Evolutionary conservation across 257 asterid genomes (phyloP).

Genomic region (Nicotiana sylvestris): DNA sequence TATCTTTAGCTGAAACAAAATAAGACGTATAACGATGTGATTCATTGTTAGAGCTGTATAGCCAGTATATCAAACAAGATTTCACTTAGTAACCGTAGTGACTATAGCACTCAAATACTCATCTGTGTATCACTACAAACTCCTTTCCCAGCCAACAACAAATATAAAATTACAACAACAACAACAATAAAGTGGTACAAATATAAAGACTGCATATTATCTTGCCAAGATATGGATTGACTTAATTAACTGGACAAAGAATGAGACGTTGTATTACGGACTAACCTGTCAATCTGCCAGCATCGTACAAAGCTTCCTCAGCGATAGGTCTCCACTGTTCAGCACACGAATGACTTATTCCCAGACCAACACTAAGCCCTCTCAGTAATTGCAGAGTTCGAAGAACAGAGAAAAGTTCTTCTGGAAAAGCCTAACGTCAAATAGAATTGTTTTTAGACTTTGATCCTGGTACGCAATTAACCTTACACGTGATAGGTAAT

Average conservation of each 20-base stretch:
- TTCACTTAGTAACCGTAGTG: neutral
- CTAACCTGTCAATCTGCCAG: conserved; percentile 67
- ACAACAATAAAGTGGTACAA: neutral
- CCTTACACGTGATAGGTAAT: neutral
- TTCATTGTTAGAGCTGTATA: neutral
- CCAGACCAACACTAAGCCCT: conserved; percentile 95
- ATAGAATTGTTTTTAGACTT: neutral
- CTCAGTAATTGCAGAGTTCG: conserved; percentile 87
- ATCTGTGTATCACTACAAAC: neutral
- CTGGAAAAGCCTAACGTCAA: conserved; percentile 73
- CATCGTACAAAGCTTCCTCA: conserved; percentile 74
- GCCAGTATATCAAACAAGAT: neutral
- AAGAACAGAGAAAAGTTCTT: conserved; percentile 92
- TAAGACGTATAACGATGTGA: neutral
- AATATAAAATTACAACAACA: neutral
- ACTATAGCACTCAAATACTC: neutral
- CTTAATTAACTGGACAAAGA: neutral
- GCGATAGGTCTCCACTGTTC: conserved; percentile 98
- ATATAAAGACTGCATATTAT: neutral
- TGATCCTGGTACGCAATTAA: neutral
- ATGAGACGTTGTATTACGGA: neutral
- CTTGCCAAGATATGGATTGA: neutral
- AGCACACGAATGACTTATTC: conserved; percentile 84
- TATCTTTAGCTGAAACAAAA: neutral
- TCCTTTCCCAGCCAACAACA: neutral